These are phyloP conservation scores for Fusarium pseudocircinatum DNA, from an alignment of 2,329 filamentous ascomycete species.

Conservation along the genomic window DNA sequence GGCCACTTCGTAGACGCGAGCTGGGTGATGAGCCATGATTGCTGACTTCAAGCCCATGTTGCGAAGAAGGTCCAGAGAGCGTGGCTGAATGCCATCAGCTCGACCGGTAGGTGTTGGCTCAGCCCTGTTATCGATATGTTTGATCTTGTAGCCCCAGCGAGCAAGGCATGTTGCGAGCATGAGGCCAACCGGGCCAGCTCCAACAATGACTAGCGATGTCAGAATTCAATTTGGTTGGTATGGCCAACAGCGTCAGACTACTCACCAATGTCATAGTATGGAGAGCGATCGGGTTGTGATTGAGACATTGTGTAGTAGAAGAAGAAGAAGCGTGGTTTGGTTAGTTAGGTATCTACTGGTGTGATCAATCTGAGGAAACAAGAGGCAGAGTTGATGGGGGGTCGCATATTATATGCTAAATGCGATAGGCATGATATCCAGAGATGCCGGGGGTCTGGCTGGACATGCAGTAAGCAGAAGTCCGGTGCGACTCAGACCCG, in stretches of 20 bases:
- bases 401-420: constrained; percentile 29
- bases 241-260: neutral
- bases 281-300: constrained; percentile 29
- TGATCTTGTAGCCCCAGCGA: constrained; percentile 94
- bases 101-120: constrained; percentile 87
- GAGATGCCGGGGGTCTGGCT: constrained; percentile 22
- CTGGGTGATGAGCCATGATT: constrained; percentile 88
- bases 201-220: constrained; percentile 74
- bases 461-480: constrained; percentile 9
- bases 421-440: constrained; percentile 10
- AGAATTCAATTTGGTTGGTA: constrained; percentile 22
- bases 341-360: constrained; percentile 6
- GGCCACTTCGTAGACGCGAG: constrained; percentile 82
- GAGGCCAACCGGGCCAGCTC: constrained; percentile 88
- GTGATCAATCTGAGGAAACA: neutral
- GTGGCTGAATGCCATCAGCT: constrained; percentile 91
- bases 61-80: constrained; percentile 84
- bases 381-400: constrained; percentile 14
- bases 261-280: constrained; percentile 59
- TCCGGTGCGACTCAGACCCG: constrained; percentile 23
- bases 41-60: constrained; percentile 90
- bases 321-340: constrained; percentile 1
- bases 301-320: constrained; percentile 27
- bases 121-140: constrained; percentile 90
- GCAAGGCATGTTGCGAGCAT: constrained; percentile 88